A percentile compares a stretch with the other conserved stretches of the same genome.
These are phyloP conservation scores for Colletotrichum theobromicola DNA, from an alignment of 2,329 filamentous ascomycete species.

Conservation along the genomic window DNA sequence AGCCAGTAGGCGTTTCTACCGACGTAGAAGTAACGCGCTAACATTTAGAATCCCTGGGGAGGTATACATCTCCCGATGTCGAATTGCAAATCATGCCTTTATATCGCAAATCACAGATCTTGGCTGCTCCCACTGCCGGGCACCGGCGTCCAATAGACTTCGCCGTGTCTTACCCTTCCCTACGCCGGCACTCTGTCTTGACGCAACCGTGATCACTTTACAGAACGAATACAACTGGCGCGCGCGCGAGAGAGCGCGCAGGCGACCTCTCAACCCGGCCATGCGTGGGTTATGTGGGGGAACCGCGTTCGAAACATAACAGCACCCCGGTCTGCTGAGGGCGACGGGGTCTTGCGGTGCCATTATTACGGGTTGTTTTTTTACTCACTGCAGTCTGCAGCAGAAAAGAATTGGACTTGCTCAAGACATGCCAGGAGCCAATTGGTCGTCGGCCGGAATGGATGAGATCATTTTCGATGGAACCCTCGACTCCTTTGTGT, in stretches of 20 bases:
- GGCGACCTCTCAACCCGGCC: not conserved
- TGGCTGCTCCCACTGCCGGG: not conserved
- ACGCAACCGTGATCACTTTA: not conserved
- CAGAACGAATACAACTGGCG: not conserved
- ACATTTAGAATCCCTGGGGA: no score
- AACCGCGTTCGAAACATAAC: conserved; percentile 8
- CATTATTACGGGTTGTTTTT: not conserved
- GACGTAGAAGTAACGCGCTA: no score
- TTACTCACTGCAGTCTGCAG: not conserved
- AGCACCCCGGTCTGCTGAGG: not conserved
- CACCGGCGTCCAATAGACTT: not conserved
- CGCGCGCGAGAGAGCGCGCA: not conserved
- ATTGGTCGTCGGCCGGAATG: not conserved
- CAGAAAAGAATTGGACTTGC: not conserved
- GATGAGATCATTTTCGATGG: conserved; percentile 20
- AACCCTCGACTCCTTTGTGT: not conserved
- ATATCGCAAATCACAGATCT: not conserved
- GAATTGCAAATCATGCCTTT: not conserved
- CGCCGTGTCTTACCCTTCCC: not conserved
- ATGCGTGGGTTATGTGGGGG: not conserved
- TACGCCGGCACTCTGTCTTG: not conserved
- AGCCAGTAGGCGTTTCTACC: no score
- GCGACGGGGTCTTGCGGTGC: not conserved
- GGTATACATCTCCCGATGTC: not conserved
- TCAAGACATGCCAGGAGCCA: not conserved